Evolutionary conservation across 1,284 basidiomycete species (phyloP).

Genomic region (Pseudozyma thailandica): DNA sequence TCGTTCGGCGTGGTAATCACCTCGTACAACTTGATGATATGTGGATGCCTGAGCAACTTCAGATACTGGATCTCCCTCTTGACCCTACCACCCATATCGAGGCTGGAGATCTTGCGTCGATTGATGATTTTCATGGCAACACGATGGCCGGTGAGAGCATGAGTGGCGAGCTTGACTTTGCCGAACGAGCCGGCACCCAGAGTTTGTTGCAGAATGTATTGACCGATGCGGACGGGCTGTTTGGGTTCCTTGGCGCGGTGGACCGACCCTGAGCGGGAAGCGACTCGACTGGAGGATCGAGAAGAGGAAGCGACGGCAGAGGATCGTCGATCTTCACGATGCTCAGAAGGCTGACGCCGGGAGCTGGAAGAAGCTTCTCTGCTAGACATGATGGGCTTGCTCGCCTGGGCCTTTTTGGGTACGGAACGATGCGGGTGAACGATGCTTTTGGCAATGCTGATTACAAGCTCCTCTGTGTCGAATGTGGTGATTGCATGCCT

Average conservation of each 20-base stretch:
- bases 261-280: slow-evolving; percentile 28
- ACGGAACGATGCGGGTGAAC: no score
- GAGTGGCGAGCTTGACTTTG: slow-evolving; percentile 96
- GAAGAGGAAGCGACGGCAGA: slow-evolving; percentile 21
- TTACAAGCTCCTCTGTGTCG: no score
- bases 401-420: no score
- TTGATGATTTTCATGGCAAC: slow-evolving; percentile 99
- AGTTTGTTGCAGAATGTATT: slow-evolving; percentile 69
- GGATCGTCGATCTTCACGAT: slow-evolving; percentile 15
- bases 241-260: slow-evolving; percentile 36
- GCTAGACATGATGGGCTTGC: slow-evolving; percentile 21
- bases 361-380: slow-evolving; percentile 24
- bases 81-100: slow-evolving; percentile 77
- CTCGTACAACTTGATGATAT: slow-evolving; percentile 68
- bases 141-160: slow-evolving; percentile 91
- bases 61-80: slow-evolving; percentile 77
- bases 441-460: background rate
- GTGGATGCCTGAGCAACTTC: slow-evolving; percentile 64
- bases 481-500: no score
- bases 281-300: slow-evolving; percentile 32
- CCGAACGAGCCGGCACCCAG: slow-evolving; percentile 86
- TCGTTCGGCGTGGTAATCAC: slow-evolving; percentile 67
- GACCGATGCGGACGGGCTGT: slow-evolving; percentile 62
- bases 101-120: slow-evolving; percentile 88
- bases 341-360: slow-evolving; percentile 33